Percentiles rank a stretch among this genome's conserved stretches.
phyloP scores from a whole-genome alignment of 1,284 basidiomycete genomes.

The Kwoniella shivajii region DNA sequence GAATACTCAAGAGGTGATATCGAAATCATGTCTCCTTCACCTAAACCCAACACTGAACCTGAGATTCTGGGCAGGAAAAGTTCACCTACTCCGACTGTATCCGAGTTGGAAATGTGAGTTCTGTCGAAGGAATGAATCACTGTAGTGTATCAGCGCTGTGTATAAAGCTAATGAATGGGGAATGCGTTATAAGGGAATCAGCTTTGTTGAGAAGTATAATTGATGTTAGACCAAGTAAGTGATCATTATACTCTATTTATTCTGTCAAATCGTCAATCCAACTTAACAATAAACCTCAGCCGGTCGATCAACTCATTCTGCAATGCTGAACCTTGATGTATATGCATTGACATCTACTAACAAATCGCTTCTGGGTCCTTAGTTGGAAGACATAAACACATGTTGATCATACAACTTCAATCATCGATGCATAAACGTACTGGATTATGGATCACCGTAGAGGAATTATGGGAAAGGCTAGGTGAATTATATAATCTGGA shows the following conservation, averaged over 20 bases:
- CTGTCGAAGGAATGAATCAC: too few species aligned
- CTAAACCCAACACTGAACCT: conserved; percentile 1
- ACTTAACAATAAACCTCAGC: neutral
- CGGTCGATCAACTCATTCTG: too few species aligned
- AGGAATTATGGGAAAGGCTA: conserved; percentile 74
- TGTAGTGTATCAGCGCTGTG: neutral
- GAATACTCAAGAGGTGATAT: neutral
- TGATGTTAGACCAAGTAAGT: conserved; percentile 33
- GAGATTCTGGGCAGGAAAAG: neutral
- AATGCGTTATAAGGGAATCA: conserved; percentile 29
- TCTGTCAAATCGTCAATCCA: neutral
- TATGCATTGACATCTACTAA: neutral
- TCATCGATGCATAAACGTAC: conserved; percentile 37
- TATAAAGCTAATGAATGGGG: neutral
- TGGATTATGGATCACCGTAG: conserved; percentile 57
- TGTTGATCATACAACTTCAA: conserved; percentile 44
- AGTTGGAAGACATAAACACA: conserved; percentile 46
- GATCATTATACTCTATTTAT: neutral
- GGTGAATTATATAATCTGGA: conserved; percentile 73
- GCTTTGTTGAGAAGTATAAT: conserved; percentile 38
- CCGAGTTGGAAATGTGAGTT: conserved; percentile 17
- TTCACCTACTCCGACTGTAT: conserved; percentile 8
- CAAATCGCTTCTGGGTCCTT: neutral
- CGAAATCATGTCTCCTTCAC: conserved; percentile 3
- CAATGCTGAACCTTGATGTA: too few species aligned